Base-by-base conservation (phyloP, 2,329 filamentous ascomycete species). In the Colletotrichum tropicicola region DNA sequence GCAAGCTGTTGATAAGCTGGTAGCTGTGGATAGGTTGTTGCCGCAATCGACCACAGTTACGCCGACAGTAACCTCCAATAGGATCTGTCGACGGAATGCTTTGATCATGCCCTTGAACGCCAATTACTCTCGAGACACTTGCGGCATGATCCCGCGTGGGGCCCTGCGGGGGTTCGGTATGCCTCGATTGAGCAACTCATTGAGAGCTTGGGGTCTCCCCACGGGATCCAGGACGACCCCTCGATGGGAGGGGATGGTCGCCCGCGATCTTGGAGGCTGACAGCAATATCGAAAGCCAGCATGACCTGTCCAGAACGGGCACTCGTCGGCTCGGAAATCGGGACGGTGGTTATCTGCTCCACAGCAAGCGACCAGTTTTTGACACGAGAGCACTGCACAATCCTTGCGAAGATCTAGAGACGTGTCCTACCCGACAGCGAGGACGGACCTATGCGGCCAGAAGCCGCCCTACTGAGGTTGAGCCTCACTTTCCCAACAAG, bases 61-160 rank as follows among this genome's bases (percentile, higher is more conserved):
- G 37, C 57, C 49, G 57, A 55, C 28, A 65, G 15, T 48, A 35
- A 21, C 44, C 21, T 44, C 62, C 57, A 51, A 59, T 54, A n/a
- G 17, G 27, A 53, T 30, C 28, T 23, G 6, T 13, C 23, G 6
- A n/a, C 12, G 13, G 23, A 12, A 35, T 55, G 57, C 57, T 55
- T 51, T 35, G 21, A 65, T 39, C 17, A 65, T 51, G 44, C 57
- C 45, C 21, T 21, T 51, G 27, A 51, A 62, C 27, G 17, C 37
- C 35, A 35, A 37, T 43, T 43, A 35, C 41, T 37, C 21, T 55
- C 37, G 41, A 54, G 37, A 30, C 44, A 44, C 17, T 41, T 30
- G 51, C 57, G 44, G 44, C 49, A 56, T 65, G 57, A 47, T 56
- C 57, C 62, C 37, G 41, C 32, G 41, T 54, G 62, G 57, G 43